Evolutionary conservation across 352 stramenopile genomes (phyloP).

Genomic region (Phytophthora tubulina): DNA sequence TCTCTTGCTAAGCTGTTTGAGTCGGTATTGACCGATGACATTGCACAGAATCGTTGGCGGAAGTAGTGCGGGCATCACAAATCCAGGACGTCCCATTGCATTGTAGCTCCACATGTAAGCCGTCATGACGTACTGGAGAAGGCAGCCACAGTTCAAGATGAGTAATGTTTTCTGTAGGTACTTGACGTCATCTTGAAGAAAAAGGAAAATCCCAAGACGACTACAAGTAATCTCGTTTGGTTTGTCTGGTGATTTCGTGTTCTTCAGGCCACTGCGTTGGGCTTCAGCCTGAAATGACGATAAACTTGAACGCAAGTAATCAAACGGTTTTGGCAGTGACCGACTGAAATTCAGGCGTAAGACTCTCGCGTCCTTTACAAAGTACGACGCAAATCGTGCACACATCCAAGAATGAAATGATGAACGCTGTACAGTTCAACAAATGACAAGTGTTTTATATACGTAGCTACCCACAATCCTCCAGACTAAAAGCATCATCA

Average conservation of each 20-base stretch:
- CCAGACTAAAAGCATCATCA: too few species aligned
- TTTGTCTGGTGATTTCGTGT: background rate
- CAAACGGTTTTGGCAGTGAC: too few species aligned
- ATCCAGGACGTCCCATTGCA: conserved; percentile 5
- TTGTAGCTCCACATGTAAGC: conserved; percentile 15
- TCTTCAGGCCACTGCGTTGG: background rate
- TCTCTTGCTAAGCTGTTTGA: conserved; percentile 12
- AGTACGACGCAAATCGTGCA: too few species aligned
- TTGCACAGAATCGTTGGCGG: conserved; percentile 10
- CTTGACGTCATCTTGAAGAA: conserved; percentile 8
- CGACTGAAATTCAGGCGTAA: too few species aligned
- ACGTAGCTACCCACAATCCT: too few species aligned
- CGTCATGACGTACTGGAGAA: conserved; percentile 19
- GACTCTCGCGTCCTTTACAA: too few species aligned
- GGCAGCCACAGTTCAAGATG: conserved; percentile 12
- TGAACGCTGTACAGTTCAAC: too few species aligned
- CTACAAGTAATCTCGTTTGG: background rate
- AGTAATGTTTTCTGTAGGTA: conserved; percentile 6
- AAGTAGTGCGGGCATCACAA: conserved; percentile 9
- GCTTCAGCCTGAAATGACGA: background rate
- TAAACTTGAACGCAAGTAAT: too few species aligned
- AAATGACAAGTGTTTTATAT: too few species aligned
- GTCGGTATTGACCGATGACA: background rate
- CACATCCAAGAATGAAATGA: too few species aligned
- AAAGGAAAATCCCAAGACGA: conserved; percentile 7